phyloP scores from a whole-genome alignment of 805 yeast species.

The Candida coquimbonensis region DNA sequence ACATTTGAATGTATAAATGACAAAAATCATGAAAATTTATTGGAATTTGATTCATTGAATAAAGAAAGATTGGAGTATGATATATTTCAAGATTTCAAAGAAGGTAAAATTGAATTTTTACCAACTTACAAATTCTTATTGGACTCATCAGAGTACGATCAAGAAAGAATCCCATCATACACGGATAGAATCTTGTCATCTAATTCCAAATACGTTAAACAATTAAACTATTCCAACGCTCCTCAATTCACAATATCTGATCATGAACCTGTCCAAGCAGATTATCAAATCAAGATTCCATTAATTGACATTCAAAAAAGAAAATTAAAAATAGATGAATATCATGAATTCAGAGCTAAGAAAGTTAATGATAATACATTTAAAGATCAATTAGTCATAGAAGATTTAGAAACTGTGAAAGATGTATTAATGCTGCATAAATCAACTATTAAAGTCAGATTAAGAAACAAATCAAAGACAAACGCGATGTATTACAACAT shows the following conservation, averaged over 20 bases:
- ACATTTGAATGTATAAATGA: constrained; percentile 24
- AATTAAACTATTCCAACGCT: constrained; percentile 17
- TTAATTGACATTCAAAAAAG: constrained; percentile 33
- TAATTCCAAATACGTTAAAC: constrained; percentile 23
- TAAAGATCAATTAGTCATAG: constrained; percentile 34
- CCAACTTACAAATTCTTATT: constrained; percentile 47
- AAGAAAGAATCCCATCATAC: constrained; percentile 45
- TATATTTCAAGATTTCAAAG: constrained; percentile 33
- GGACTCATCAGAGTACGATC: constrained; percentile 21
- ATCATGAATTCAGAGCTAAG: constrained; percentile 35
- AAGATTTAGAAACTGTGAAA: constrained; percentile 25
- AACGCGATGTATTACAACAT: constrained; percentile 28
- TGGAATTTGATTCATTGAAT: constrained; percentile 38
- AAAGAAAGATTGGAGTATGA: constrained; percentile 28
- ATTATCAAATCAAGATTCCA: constrained; percentile 25
- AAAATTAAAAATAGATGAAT: constrained; percentile 27
- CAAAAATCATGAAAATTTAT: constrained; percentile 27
- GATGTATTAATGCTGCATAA: constrained; percentile 21
- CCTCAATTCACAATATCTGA: constrained; percentile 35
- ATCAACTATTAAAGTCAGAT: constrained; percentile 18
- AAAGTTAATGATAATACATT: constrained; percentile 31
- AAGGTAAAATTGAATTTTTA: constrained; percentile 38
- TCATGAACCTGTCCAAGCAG: constrained; percentile 47
- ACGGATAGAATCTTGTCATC: constrained; percentile 49
- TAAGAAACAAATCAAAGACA: constrained; percentile 24